These are phyloP conservation scores for Colletotrichum sp. DNA, from an alignment of 2,329 filamentous ascomycete genomes.

Conservation along the genomic window DNA sequence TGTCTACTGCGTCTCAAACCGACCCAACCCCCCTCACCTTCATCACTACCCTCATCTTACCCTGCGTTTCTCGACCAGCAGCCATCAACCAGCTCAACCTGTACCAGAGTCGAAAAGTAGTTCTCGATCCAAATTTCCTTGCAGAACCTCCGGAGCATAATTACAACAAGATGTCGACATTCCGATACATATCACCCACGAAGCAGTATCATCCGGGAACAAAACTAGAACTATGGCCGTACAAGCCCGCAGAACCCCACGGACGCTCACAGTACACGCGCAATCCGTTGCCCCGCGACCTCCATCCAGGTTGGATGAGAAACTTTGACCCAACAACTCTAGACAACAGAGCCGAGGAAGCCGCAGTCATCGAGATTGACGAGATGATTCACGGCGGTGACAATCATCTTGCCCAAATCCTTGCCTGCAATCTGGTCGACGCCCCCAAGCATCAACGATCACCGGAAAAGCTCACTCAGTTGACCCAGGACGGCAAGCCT, in stretches of 20 bases:
- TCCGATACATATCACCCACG: neutral
- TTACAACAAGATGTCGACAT: neutral
- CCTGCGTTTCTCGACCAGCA: too few species aligned
- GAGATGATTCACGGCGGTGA: too few species aligned
- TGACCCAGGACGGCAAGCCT: neutral
- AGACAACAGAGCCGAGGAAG: too few species aligned
- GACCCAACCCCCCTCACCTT: too few species aligned
- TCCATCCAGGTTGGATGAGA: neutral
- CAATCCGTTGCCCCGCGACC: neutral
- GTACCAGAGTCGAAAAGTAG: too few species aligned
- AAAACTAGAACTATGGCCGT: neutral
- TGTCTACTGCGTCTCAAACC: too few species aligned
- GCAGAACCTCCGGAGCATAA: neutral
- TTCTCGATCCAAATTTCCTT: neutral
- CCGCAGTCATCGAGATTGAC: too few species aligned
- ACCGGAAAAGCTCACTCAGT: neutral
- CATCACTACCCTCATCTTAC: too few species aligned
- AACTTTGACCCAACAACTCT: neutral
- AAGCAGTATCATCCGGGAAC: neutral
- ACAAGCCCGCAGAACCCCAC: neutral
- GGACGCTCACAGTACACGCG: neutral
- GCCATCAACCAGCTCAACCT: too few species aligned
- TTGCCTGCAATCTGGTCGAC: too few species aligned
- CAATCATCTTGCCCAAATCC: too few species aligned
- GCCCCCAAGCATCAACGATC: too few species aligned